Evolutionary conservation across 1,284 basidiomycete species (phyloP), one percentile per base, ranked within the genome.

Genomic region (Ceratobasidium sp.): DNA sequence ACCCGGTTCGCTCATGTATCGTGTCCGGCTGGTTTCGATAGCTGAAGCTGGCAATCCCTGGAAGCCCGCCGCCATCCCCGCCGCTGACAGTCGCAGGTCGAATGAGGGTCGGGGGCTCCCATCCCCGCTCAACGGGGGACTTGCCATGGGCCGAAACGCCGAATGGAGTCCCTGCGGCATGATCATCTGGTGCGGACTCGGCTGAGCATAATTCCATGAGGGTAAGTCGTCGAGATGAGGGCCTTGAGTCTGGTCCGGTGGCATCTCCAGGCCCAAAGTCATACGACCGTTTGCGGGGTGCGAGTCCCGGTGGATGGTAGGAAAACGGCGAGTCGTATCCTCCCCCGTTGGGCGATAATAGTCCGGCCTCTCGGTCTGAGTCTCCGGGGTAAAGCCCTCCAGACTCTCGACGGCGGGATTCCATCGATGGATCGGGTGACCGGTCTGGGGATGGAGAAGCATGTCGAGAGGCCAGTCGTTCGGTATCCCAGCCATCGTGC

Each of bases 121-220:
- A 21, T 49, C 60, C 60, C 60, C 60, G 60, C 60, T 64, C 49
- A 64, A 36, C n/a, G 60, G 60, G 14, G 60, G 60, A 41, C 60
- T 64, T 52, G 60, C 60, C 60, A 64, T 64, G 21, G 60, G 60
- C 2, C 60, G 60, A 64, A 64, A 64, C 14, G 49, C 49, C 30
- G 60, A 39, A 33, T 64, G 60, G 41, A 29, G 33, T 36, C 33
- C 33, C 33, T 36, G 57, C 59, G 2, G 47, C 23, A 64, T 53
- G 27, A 64, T 64, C 60, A 60, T 60, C 58, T 25, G 25, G 46
- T 36, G 58, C 7, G 30, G 58, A 19, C 46, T 49, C 60, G 19
- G 60, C 47, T 52, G 60, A 64, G 83, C 87, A 89, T 82, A 91
- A 86, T 74, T 91, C 89, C 88, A 91, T 85, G 82, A 91, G 85